Base-by-base conservation (phyloP, 345 rosid genomes). In the Arabidopsis thaliana region DNA sequence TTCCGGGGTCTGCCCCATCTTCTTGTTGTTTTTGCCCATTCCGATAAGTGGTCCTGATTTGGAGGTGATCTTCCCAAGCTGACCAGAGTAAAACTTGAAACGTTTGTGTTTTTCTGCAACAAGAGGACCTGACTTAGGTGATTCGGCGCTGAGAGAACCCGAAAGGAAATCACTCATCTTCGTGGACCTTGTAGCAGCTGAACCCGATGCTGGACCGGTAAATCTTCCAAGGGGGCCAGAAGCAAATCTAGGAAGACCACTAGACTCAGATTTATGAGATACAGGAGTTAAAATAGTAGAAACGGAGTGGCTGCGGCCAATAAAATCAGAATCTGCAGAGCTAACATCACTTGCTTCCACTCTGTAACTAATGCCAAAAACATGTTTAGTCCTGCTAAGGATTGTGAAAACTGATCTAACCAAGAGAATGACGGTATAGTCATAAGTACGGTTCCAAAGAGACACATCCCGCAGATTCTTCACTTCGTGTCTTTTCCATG, bases 401-500 rank as follows among this genome's bases (percentile, higher is more conserved):
- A 90, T 80, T 3, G 99, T 92, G 86, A 90, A 92, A 36, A 90
- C 25, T 38, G 98, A 90, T 76, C 93, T 85, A n/a, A 84, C 93
- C 83, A 89, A 71, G 72, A 95, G 88, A 37, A 72, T 73, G 65
- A 92, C 83, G 10, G 86, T 80, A 65, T 95, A 89, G 80, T 95
- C 96, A 76, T 87, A 87, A 69, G 84, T 92, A 79, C 80, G 91
- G 76, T 82, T 90, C 99, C 99, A 95, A 56, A 95, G 89, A 25
- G 99, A 95, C 9, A 73, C 81, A 61, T 83, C 91, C 79, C 79
- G 84, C 78, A 95, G 67, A 78, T 61, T 85, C 87, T 82, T 95
- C 59, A 95, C 93, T 79, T 92, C 96, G 0, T 88, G 98, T 73
- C 72, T 86, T 86, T 95, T 95, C 98, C 94, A 89, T 6, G 76